Evolutionary conservation across 306 rosid genomes (phyloP).

Genomic region (Oxytropis ochrocephala): DNA sequence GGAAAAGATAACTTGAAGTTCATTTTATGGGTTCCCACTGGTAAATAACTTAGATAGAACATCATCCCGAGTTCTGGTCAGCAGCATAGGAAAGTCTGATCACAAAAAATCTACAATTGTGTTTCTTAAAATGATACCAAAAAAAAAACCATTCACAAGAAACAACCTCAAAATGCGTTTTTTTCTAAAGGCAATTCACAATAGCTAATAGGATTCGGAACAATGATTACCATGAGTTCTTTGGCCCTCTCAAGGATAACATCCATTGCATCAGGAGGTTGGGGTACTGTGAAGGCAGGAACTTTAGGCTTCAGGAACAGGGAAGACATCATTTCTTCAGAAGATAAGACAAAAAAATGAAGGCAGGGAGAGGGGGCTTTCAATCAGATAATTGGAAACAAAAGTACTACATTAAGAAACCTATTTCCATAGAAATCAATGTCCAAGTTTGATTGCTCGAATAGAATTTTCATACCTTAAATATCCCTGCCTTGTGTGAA

Average conservation of each 20-base stretch:
- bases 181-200: background rate
- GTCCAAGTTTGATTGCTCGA: slow-evolving; percentile 17
- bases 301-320: slow-evolving; percentile 60
- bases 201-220: slow-evolving; percentile 10
- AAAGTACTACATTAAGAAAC: slow-evolving; percentile 18
- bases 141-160: background rate
- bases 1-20: background rate
- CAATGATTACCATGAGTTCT: slow-evolving; percentile 48
- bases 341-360: slow-evolving; percentile 29
- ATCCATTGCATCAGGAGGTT: slow-evolving; percentile 76
- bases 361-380: background rate
- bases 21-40: background rate
- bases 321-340: slow-evolving; percentile 48
- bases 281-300: slow-evolving; percentile 74
- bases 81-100: background rate
- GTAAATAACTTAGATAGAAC: background rate
- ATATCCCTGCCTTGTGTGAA: slow-evolving; percentile 74
- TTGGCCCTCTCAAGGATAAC: slow-evolving; percentile 52
- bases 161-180: background rate
- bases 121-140: background rate
- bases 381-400: slow-evolving; percentile 28
- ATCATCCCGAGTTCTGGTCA: background rate
- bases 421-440: slow-evolving; percentile 17
- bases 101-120: background rate
- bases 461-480: slow-evolving; percentile 47